A percentile compares a stretch with the other conserved stretches of the same genome.
phyloP scores from a whole-genome alignment of 352 stramenopile species.

The Pythium biforme region DNA sequence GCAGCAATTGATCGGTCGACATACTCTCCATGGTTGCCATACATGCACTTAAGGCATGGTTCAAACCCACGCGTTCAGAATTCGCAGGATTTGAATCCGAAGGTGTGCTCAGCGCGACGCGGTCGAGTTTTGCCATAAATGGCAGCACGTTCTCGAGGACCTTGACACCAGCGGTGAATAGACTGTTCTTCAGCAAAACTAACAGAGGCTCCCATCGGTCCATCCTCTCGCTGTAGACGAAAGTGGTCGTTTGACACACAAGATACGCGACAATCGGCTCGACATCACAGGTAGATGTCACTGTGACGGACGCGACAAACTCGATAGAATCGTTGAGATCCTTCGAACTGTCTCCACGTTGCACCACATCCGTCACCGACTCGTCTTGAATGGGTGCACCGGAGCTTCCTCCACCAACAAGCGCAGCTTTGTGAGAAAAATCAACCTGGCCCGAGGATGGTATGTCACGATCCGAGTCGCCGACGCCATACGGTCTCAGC shows the following conservation, averaged over 20 bases:
- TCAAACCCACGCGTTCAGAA: conserved; percentile 2
- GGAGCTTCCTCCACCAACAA: conserved; percentile 24
- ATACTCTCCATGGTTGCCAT: conserved; percentile 75
- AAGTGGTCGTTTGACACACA: conserved; percentile 80
- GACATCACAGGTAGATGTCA: conserved; percentile 54
- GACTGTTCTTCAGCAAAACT: conserved; percentile 61
- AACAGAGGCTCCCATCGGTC: conserved; percentile 84
- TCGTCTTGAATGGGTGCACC: conserved; percentile 31
- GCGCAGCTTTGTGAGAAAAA: conserved; percentile 18
- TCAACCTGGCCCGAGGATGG: not conserved
- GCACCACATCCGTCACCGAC: not conserved
- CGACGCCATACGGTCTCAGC: conserved; percentile 10
- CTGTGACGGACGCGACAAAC: conserved; percentile 28
- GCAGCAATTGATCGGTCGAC: conserved; percentile 63
- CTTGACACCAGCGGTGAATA: conserved; percentile 61
- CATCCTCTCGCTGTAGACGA: conserved; percentile 68
- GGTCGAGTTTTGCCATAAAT: conserved; percentile 56
- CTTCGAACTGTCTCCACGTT: conserved; percentile 11
- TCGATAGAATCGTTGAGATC: conserved; percentile 22
- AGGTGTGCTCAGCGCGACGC: conserved; percentile 12
- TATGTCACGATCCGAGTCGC: not conserved
- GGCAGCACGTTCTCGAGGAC: conserved; percentile 77
- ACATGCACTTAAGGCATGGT: conserved; percentile 62
- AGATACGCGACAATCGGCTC: conserved; percentile 86
- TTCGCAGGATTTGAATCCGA: not conserved